Conservation (phyloP, 768 basidiomycete species). For the Serendipita indica region DNA sequence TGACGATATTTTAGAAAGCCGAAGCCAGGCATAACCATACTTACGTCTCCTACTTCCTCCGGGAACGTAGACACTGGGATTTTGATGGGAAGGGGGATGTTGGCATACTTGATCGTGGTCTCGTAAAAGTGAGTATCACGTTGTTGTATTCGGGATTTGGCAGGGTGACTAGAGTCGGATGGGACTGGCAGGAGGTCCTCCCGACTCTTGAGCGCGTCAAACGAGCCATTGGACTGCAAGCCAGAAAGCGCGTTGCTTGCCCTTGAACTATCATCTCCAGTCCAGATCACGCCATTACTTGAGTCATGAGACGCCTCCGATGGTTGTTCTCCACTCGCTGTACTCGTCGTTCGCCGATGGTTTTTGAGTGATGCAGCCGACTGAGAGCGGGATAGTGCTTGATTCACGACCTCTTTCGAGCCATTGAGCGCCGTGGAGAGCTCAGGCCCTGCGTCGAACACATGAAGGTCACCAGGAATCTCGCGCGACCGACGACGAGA, state of each 20-base stretch:
- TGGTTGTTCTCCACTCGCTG: neutral
- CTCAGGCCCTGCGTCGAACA: neutral
- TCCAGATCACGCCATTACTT: conserved; percentile 74
- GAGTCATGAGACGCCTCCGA: conserved; percentile 4
- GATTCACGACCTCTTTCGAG: neutral
- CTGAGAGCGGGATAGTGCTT: neutral
- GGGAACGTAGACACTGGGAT: conserved; percentile 80
- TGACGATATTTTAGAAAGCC: conserved; percentile 20
- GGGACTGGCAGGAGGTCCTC: conserved; percentile 60
- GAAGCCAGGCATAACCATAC: conserved; percentile 19
- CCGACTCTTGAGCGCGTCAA: conserved; percentile 42
- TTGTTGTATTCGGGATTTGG: conserved; percentile 15
- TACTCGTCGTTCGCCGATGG: neutral
- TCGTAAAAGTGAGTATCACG: conserved; percentile 88
- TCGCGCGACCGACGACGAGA: conserved; percentile 15
- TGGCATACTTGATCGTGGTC: conserved; percentile 69
- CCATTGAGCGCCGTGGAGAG: neutral
- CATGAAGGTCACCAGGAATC: neutral
- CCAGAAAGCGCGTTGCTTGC: conserved; percentile 15
- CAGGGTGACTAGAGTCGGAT: conserved; percentile 32
- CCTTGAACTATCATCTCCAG: conserved; percentile 56
- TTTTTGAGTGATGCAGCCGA: conserved; percentile 2
- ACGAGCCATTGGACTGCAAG: conserved; percentile 18
- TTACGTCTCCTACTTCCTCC: conserved; percentile 92
- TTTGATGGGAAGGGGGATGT: conserved; percentile 58